A percentile compares a stretch with the other conserved stretches of the same genome.
These are phyloP conservation scores for Lipomyces anomalus DNA, from an alignment of 805 yeast genomes.

Conservation along the genomic window DNA sequence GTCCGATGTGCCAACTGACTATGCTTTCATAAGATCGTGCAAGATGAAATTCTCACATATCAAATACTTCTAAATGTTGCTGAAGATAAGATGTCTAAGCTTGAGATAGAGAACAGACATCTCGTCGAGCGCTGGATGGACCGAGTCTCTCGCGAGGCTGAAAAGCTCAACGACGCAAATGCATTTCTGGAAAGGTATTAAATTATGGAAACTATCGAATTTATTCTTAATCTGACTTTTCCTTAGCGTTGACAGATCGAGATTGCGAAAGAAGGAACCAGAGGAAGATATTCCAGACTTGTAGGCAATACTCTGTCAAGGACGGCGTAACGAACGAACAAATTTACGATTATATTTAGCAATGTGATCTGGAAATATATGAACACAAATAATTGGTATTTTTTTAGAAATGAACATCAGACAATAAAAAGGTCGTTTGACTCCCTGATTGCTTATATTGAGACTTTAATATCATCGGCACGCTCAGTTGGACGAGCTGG, in stretches of 20 bases:
- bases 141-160: constrained; percentile 55
- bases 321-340: no score
- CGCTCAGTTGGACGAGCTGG: background rate
- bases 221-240: background rate
- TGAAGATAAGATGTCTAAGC: constrained; percentile 34
- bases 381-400: no score
- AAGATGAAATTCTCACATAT: constrained; percentile 60
- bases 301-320: no score
- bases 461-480: no score
- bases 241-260: constrained; percentile 13
- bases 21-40: no score
- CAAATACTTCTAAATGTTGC: constrained; percentile 53
- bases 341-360: no score
- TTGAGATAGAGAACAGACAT: constrained; percentile 46
- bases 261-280: constrained; percentile 1
- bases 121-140: constrained; percentile 56
- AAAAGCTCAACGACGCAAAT: constrained; percentile 48
- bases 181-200: constrained; percentile 29
- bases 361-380: no score
- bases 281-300: no score
- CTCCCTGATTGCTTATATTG: no score
- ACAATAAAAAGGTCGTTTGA: no score
- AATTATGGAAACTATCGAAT: constrained; percentile 1
- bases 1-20: no score
- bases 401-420: no score